Evolutionary conservation across 2,329 filamentous ascomycete genomes (phyloP), one percentile per base, ranked within the genome.

Genomic region (Alternaria sp.): DNA sequence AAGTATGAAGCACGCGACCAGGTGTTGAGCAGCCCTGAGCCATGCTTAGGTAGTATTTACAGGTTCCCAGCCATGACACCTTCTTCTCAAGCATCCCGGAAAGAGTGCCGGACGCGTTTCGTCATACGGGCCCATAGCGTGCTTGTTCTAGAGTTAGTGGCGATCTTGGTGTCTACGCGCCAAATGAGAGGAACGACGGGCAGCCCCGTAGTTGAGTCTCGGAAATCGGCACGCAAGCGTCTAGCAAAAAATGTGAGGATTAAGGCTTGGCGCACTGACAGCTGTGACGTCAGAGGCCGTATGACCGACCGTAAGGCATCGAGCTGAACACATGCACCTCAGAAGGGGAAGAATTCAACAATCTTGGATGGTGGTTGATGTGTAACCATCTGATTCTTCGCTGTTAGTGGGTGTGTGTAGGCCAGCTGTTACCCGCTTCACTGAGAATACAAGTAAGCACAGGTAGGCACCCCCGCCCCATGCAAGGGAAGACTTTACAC

Each of bases 71-170:
- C 26, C 32, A 47, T 46, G 46, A 47, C 41, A 52, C 20, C 47
- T 24, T 22, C 46, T 47, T 43, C 18, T 47, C 28, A 47, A 46
- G 30, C 46, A 48, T 30, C 24, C 18, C 34, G 44, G 38, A 39
- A 43, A 51, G 54, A n/a, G 26, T 46, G 41, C 53, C n/a, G 47
- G 32, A 12, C 53, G 39, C n/a, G 32, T 57, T 60, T 60, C 57
- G 57, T 60, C 57, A 60, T 60, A 22, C n/a, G 4, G 7, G 48
- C 30, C 39, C 22, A 34, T 39, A 54, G 59, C 59, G 54, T 43
- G 38, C 47, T 43, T 44, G 43, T 53, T 28, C 8, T n/a, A 54
- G 18, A 44, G 8, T 38, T 53, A 49, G 52, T 36, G 41, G 20
- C 52, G 52, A 49, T 47, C 20, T 41, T 28, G n/a, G 52, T 44